These are phyloP conservation scores for Protostelium mycophagum DNA, from an alignment of 78 protist genomes.

Conservation along the genomic window DNA sequence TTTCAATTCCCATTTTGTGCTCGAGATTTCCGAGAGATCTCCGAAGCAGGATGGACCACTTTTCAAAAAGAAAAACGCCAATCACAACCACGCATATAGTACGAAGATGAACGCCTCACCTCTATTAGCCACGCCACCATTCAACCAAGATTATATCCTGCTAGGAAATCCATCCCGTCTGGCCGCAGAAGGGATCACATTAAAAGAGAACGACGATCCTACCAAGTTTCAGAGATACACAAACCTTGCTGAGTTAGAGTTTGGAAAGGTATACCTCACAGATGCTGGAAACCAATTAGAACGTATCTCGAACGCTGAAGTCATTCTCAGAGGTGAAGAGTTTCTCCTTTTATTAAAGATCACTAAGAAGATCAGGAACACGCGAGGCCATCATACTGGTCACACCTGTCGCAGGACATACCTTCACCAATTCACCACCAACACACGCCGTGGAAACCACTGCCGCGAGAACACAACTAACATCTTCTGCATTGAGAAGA, in stretches of 20 bases:
- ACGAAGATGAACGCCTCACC: too few species aligned
- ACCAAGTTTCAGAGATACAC: background rate
- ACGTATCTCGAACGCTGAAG: background rate
- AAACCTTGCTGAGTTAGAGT: background rate
- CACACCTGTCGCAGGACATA: background rate
- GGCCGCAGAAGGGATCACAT: background rate
- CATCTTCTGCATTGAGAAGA: background rate
- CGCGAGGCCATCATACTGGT: background rate
- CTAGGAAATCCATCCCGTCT: background rate
- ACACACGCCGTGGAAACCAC: background rate
- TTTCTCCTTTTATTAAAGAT: background rate
- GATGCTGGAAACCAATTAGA: background rate
- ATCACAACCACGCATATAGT: too few species aligned
- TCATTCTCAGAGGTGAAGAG: background rate
- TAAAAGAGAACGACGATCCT: background rate
- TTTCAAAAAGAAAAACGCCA: too few species aligned
- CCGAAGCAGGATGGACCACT: too few species aligned
- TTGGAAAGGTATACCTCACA: background rate
- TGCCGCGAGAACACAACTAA: background rate
- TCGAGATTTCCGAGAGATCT: too few species aligned
- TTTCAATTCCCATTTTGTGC: too few species aligned
- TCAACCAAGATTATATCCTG: background rate
- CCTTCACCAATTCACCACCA: background rate
- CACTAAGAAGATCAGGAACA: background rate
- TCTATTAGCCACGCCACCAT: background rate